A percentile compares a stretch with the other conserved stretches of the same genome.
phyloP scores from a whole-genome alignment of 2,329 filamentous ascomycete genomes.

The Huntiella omanensis region DNA sequence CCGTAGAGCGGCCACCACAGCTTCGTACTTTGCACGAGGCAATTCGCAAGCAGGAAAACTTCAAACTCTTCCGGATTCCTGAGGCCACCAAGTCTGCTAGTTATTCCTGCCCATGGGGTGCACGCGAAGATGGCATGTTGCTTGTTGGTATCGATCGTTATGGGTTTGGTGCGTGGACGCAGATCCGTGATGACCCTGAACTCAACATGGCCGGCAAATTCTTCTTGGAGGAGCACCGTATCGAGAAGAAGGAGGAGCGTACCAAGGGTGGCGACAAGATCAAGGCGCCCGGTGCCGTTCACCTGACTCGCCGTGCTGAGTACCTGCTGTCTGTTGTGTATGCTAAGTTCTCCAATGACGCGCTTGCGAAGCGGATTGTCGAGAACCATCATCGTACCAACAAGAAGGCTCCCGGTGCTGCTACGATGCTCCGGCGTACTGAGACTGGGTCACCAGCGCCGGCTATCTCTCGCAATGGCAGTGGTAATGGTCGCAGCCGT shows the following conservation, averaged over 20 bases:
- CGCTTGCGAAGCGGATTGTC: conserved; percentile 55
- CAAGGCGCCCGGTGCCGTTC: conserved; percentile 91
- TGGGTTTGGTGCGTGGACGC: conserved; percentile 87
- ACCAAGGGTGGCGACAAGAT: conserved; percentile 58
- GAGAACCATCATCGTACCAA: conserved; percentile 93
- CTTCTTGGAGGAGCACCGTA: conserved; percentile 93
- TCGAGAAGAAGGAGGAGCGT: conserved; percentile 90
- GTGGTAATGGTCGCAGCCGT: conserved; percentile 27
- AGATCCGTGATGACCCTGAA: conserved; percentile 81
- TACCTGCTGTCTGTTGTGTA: conserved; percentile 91
- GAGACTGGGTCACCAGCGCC: conserved; percentile 53
- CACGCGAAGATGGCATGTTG: conserved; percentile 91
- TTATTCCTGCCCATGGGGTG: conserved; percentile 83
- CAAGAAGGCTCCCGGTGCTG: conserved; percentile 45
- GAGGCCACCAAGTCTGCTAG: conserved; percentile 85
- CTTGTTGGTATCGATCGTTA: conserved; percentile 83
- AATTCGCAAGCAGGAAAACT: conserved; percentile 47
- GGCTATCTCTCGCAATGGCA: conserved; percentile 25
- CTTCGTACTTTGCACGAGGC: conserved; percentile 67
- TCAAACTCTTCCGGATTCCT: conserved; percentile 63
- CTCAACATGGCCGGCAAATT: conserved; percentile 78
- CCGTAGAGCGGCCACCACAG: conserved; percentile 77
- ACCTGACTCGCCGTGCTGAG: conserved; percentile 83
- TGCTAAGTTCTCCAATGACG: conserved; percentile 62
- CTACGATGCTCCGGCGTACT: conserved; percentile 39